phyloP scores from a whole-genome alignment of 1,139 yeast species.

The Taphrina communis region DNA sequence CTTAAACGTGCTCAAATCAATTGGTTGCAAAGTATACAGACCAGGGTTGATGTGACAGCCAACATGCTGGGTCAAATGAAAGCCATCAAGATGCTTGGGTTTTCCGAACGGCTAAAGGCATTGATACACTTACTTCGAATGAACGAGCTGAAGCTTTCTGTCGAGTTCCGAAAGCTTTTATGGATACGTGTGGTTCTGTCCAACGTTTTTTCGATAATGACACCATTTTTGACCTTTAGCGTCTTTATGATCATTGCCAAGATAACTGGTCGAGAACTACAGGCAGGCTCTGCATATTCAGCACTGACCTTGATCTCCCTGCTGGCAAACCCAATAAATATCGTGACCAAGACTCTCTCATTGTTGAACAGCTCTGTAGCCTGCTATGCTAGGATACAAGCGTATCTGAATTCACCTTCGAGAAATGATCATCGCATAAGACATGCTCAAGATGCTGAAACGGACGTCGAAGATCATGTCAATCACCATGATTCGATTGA shows the following conservation, averaged over 20 bases:
- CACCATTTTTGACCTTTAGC: conserved; percentile 72
- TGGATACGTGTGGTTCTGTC: conserved; percentile 63
- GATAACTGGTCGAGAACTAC: conserved; percentile 58
- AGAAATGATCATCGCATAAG: conserved; percentile 51
- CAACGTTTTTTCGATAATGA: conserved; percentile 62
- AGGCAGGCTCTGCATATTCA: conserved; percentile 77
- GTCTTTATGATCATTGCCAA: conserved; percentile 73
- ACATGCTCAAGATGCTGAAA: conserved; percentile 54
- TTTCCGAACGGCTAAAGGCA: conserved; percentile 69
- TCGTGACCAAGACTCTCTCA: conserved; percentile 70
- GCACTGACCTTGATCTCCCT: conserved; percentile 76
- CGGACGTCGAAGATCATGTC: conserved; percentile 39
- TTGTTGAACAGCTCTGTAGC: conserved; percentile 66
- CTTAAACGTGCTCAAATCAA: background rate
- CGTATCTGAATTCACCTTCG: conserved; percentile 52
- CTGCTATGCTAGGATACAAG: conserved; percentile 63
- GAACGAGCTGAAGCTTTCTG: conserved; percentile 53
- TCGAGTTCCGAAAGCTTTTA: conserved; percentile 52
- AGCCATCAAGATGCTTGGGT: conserved; percentile 73
- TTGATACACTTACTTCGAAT: conserved; percentile 58
- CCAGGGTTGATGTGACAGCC: conserved; percentile 64
- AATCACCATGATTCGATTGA: background rate
- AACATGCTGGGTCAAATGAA: conserved; percentile 70
- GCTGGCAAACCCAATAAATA: conserved; percentile 71
- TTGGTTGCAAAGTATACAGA: conserved; percentile 56